A percentile compares a stretch with the other conserved stretches of the same genome.
phyloP scores from a whole-genome alignment of 78 protist genomes.

The Guillardia theta region DNA sequence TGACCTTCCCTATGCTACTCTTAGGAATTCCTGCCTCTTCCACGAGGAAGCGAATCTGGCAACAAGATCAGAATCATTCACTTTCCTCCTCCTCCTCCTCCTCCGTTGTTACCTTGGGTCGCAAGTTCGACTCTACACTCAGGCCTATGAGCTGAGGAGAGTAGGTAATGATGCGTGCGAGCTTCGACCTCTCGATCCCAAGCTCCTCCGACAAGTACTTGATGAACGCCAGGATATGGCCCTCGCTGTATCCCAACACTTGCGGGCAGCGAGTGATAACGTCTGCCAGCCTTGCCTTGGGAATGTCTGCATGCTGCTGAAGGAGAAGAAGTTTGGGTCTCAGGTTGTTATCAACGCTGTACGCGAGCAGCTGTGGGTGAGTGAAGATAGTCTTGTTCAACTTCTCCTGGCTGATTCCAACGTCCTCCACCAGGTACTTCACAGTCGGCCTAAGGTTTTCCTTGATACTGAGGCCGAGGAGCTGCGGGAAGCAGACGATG shows the following conservation, averaged over 20 bases:
- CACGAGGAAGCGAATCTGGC: neutral
- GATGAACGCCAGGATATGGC: neutral
- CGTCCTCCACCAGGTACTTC: neutral
- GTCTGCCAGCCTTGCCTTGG: neutral
- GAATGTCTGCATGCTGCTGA: neutral
- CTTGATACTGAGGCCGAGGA: neutral
- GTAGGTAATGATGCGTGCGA: neutral
- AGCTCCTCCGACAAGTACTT: neutral
- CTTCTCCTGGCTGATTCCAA: neutral
- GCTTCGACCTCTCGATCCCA: neutral
- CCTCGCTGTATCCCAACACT: neutral
- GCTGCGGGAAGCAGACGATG: neutral
- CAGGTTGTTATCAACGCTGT: neutral
- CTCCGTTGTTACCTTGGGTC: neutral
- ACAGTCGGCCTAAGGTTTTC: neutral
- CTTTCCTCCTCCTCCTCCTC: too few relatives aligned
- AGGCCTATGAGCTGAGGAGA: neutral
- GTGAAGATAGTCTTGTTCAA: neutral
- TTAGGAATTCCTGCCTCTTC: neutral
- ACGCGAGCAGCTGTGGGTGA: neutral
- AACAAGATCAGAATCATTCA: too few relatives aligned
- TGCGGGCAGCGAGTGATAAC: neutral
- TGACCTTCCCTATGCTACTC: neutral
- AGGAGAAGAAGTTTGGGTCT: neutral
- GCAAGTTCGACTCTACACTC: neutral